These are phyloP conservation scores for Dictyostelium capitatum DNA, from an alignment of 78 protist species.

Conservation along the genomic window DNA sequence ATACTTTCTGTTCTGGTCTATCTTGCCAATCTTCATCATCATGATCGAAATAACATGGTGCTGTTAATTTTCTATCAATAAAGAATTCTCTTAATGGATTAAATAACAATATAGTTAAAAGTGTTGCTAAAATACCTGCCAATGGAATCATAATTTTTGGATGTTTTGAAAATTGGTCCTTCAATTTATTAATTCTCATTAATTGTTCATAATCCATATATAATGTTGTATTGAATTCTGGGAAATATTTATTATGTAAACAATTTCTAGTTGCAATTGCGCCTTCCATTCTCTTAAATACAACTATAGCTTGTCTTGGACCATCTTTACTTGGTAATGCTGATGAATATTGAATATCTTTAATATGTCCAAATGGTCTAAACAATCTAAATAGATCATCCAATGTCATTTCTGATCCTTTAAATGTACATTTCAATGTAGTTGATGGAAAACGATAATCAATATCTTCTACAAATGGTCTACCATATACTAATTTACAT, in stretches of 20 bases:
- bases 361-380: conserved; percentile 77
- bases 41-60: conserved; percentile 21
- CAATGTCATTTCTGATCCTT: conserved; percentile 62
- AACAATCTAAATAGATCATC: conserved; percentile 55
- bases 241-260: conserved; percentile 62
- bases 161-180: conserved; percentile 73
- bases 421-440: conserved; percentile 16
- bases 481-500: conserved; percentile 36
- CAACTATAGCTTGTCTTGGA: conserved; percentile 28
- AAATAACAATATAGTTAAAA: conserved; percentile 54
- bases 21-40: conserved; percentile 68
- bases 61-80: conserved; percentile 6
- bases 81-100: conserved; percentile 67
- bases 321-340: conserved; percentile 25
- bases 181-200: conserved; percentile 61
- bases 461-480: conserved; percentile 68
- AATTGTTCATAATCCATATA: conserved; percentile 48
- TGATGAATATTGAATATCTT: conserved; percentile 10
- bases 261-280: conserved; percentile 76
- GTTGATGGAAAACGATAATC: conserved; percentile 28
- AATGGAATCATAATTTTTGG: conserved; percentile 83
- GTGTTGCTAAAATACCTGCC: conserved; percentile 69
- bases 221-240: conserved; percentile 58
- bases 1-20: conserved; percentile 45
- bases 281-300: conserved; percentile 72